Base-by-base conservation (phyloP, 306 rosid species). In the Lathyrus sativus region DNA sequence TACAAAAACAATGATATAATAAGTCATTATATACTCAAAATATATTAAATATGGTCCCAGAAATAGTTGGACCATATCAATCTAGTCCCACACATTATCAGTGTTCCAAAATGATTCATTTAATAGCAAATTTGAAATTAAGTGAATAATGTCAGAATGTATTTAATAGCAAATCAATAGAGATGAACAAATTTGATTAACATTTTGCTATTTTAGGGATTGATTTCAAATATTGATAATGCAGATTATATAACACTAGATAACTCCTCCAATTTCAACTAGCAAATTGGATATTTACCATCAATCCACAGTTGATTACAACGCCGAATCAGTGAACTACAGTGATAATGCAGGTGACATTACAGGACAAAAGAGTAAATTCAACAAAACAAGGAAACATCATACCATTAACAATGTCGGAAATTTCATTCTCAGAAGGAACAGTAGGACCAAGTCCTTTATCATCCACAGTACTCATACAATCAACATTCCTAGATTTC, bases 391-490 rank as follows among this genome's bases (percentile, higher is more conserved):
- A 62, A 68, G 12, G 43, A 9, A 59, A 0, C 62, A 50, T 10
- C 45, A 12, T 74, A 78, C 83, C 78, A 54, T 67, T 46, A 54
- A 26, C 51, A 9, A 37, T 33, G 41, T 74, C 61, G 13, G 65
- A 70, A 66, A 51, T 19, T 59, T 75, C 80, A 48, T 46, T 49
- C 53, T 22, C 66, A 42, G 41, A 12, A 28, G 72, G 37, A 60
- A 48, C 72, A 44, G 60, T 9, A 29, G 70, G 60, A 11, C 33
- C 60, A 11, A 2, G 10, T 4, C 71, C 45, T 55, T 31, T 45
- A 45, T 78, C 72, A 70, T 74, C 77, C 64, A 74, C 65, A 46
- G 54, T 50, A 54, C 39, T 65, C 31, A 71, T 12, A 50, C 59
- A 51, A 6, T 77, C 80, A 65, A 74, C 5, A 51, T 31, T 43